phyloP scores from a whole-genome alignment of 2,329 filamentous ascomycete genomes.

The Bertia moriformis region DNA sequence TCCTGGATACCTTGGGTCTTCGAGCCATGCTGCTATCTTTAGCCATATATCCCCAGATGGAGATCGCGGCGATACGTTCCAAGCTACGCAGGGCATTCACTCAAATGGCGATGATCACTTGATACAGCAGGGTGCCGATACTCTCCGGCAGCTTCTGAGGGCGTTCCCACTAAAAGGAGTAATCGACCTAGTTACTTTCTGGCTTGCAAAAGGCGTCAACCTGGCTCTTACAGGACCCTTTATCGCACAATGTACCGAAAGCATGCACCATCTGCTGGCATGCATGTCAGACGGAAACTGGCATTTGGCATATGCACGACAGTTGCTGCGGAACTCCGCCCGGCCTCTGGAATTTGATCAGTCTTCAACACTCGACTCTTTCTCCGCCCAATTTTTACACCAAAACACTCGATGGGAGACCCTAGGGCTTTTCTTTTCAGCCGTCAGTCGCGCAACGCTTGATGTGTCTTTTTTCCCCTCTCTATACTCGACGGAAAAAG shows the following conservation, averaged over 20 bases:
- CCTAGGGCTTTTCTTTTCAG: slow-evolving; percentile 3
- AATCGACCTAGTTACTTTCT: slow-evolving; percentile 1
- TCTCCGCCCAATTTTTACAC: slow-evolving; percentile 1
- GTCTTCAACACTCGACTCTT: neutral
- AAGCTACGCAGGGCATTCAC: neutral
- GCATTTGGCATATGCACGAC: neutral
- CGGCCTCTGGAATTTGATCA: neutral
- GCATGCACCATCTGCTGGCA: slow-evolving; percentile 1
- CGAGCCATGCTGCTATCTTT: slow-evolving; percentile 15
- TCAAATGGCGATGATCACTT: neutral
- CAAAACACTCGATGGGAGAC: slow-evolving; percentile 4
- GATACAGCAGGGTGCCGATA: neutral
- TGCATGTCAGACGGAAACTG: neutral
- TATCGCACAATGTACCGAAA: slow-evolving; percentile 1
- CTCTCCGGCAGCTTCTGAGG: neutral
- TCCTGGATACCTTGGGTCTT: slow-evolving; percentile 14
- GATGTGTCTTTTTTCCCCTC: slow-evolving; percentile 4
- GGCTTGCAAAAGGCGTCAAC: slow-evolving; percentile 1
- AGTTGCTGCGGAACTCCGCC: slow-evolving; percentile 1
- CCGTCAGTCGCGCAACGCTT: slow-evolving; percentile 6
- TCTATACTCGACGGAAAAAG: slow-evolving; percentile 5
- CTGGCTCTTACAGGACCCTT: slow-evolving; percentile 3
- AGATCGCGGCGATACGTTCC: neutral
- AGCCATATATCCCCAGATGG: slow-evolving; percentile 7
- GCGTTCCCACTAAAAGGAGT: neutral